Conservation (phyloP, 163 green algal species). For the Chlamydomonas reinhardtii region DNA sequence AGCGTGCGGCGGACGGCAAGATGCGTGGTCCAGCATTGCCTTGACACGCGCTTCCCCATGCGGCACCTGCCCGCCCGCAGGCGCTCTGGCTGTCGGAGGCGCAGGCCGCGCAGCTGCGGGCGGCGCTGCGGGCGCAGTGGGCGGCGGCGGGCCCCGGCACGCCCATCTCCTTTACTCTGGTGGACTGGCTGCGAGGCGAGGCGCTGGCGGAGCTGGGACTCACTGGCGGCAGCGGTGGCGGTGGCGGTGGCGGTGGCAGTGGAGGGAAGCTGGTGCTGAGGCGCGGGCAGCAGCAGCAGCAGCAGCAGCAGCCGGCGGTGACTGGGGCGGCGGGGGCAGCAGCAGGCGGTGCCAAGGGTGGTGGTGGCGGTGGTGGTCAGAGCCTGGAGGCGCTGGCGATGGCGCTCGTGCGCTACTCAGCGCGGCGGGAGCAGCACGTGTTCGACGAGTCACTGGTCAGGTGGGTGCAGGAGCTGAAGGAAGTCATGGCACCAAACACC, state of each 20-base stretch:
- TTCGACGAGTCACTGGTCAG: constrained; percentile 46
- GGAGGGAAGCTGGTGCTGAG: background rate
- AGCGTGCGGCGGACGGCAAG: no score
- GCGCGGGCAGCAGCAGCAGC: background rate
- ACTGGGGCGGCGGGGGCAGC: constrained; percentile 8
- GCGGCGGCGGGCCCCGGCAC: constrained; percentile 41
- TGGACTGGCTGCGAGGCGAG: constrained; percentile 69
- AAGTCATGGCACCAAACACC: no score
- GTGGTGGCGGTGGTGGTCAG: background rate
- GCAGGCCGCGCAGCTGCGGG: constrained; percentile 22
- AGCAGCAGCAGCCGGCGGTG: background rate
- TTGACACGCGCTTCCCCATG: no score
- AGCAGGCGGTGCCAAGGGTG: background rate
- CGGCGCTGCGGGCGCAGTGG: constrained; percentile 56
- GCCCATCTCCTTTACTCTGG: constrained; percentile 64
- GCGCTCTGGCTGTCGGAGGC: constrained; percentile 59
- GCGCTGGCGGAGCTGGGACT: constrained; percentile 53
- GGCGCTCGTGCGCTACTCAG: constrained; percentile 61
- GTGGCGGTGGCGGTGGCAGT: no score
- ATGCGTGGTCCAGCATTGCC: no score
- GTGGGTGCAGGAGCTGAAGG: no score
- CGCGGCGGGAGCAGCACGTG: constrained; percentile 47
- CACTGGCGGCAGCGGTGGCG: background rate
- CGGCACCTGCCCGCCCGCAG: background rate
- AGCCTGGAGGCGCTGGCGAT: constrained; percentile 36